phyloP scores from a whole-genome alignment of 139 green algal species.

The Coccomyxa sp. region DNA sequence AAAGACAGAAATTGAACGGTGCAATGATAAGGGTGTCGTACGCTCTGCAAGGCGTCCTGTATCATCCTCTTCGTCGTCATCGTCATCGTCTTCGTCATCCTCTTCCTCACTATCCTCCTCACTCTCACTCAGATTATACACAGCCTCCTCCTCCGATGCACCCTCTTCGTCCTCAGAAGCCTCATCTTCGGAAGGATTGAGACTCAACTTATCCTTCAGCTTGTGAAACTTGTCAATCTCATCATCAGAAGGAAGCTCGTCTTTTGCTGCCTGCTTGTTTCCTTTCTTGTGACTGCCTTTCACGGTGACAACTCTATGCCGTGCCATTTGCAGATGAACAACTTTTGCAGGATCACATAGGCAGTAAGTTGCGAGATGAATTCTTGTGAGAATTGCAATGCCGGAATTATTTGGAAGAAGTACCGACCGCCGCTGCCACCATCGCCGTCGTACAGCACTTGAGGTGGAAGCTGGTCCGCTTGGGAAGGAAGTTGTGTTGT shows the following conservation, averaged over 20 bases:
- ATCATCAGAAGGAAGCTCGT: slow-evolving; percentile 23
- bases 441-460: no score
- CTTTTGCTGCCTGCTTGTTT: neutral
- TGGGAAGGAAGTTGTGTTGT: no score
- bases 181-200: slow-evolving; percentile 37
- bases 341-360: no score
- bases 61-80: slow-evolving; percentile 27
- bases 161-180: slow-evolving; percentile 10
- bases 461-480: no score
- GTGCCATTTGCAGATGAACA: neutral
- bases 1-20: neutral
- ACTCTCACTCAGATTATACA: slow-evolving; percentile 21
- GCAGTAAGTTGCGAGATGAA: no score
- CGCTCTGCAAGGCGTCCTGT: slow-evolving; percentile 29
- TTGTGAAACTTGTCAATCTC: slow-evolving; percentile 44
- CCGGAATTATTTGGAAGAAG: no score
- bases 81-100: slow-evolving; percentile 14
- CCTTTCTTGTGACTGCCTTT: neutral
- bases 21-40: slow-evolving; percentile 14
- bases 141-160: slow-evolving; percentile 38
- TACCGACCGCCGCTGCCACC: no score
- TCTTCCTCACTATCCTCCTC: slow-evolving; percentile 5
- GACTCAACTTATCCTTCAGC: slow-evolving; percentile 35
- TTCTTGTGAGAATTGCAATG: no score
- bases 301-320: neutral